A percentile compares a stretch with the other conserved stretches of the same genome.
Conservation (phyloP, 202 grass and related monocot species). For the Thinopyrum obtusiflorum region DNA sequence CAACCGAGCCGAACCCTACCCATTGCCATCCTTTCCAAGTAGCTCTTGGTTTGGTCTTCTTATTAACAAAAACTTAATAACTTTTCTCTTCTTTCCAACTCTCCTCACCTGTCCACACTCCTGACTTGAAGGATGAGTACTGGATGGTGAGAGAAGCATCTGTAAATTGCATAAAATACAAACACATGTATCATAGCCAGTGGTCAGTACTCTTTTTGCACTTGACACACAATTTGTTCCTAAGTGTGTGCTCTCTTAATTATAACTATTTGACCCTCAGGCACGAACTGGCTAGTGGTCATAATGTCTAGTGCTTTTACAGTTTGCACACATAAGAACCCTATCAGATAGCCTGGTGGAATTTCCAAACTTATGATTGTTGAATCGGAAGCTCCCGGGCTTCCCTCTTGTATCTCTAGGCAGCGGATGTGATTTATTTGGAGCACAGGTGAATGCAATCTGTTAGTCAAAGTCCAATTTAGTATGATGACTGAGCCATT, state of each 20-base stretch:
- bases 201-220: not conserved
- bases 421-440: not conserved
- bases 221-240: not conserved
- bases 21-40: not conserved
- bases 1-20: too few relatives aligned
- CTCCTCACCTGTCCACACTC: not conserved
- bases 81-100: not conserved
- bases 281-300: not conserved
- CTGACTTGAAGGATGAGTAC: not conserved
- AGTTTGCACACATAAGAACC: not conserved
- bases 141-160: not conserved
- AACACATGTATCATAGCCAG: not conserved
- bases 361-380: not conserved
- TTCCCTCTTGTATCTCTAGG: not conserved
- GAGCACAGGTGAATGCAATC: not conserved
- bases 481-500: not conserved
- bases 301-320: constrained; percentile 4
- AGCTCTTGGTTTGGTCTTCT: not conserved
- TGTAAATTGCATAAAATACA: constrained; percentile 1
- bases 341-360: not conserved
- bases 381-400: not conserved
- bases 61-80: not conserved
- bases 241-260: not conserved
- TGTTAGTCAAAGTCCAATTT: constrained; percentile 1
- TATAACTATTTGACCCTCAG: not conserved